phyloP scores from a whole-genome alignment of 768 basidiomycete genomes.

The Kwoniella europaea region DNA sequence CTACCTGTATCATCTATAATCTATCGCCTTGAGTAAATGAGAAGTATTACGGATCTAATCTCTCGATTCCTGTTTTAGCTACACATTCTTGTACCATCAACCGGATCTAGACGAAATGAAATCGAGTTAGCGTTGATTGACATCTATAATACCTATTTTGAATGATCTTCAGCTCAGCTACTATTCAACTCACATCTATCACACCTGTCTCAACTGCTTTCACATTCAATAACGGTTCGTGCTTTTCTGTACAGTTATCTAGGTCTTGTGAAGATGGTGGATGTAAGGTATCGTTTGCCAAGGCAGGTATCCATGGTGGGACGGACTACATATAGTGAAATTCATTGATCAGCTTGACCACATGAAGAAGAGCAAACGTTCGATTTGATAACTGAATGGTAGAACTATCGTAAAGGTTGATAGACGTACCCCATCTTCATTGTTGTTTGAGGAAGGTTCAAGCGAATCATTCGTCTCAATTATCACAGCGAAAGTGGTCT shows the following conservation, averaged over 20 bases:
- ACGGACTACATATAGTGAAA: conserved; percentile 23
- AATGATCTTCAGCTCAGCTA: too few species aligned
- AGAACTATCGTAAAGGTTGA: background rate
- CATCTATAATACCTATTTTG: too few species aligned
- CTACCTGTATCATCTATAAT: too few species aligned
- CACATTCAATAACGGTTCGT: conserved; percentile 50
- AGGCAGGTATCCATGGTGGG: conserved; percentile 52
- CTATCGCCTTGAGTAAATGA: background rate
- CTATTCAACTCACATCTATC: conserved; percentile 49
- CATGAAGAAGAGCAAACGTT: too few species aligned
- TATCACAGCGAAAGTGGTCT: conserved; percentile 79
- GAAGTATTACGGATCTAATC: conserved; percentile 9
- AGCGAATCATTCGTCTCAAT: conserved; percentile 74
- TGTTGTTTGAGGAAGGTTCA: conserved; percentile 37
- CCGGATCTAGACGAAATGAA: conserved; percentile 35
- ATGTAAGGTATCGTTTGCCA: conserved; percentile 42
- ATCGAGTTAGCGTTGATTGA: too few species aligned
- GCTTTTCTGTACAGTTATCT: conserved; percentile 33
- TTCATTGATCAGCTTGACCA: too few species aligned
- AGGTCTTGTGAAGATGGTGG: conserved; percentile 29
- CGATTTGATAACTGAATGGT: too few species aligned
- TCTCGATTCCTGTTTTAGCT: conserved; percentile 44
- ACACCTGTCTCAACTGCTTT: conserved; percentile 56
- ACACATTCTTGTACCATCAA: conserved; percentile 56
- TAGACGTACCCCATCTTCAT: conserved; percentile 40